Evolutionary conservation across 164 flowering plant species (phyloP).

Genomic region (Berberis thunbergii): DNA sequence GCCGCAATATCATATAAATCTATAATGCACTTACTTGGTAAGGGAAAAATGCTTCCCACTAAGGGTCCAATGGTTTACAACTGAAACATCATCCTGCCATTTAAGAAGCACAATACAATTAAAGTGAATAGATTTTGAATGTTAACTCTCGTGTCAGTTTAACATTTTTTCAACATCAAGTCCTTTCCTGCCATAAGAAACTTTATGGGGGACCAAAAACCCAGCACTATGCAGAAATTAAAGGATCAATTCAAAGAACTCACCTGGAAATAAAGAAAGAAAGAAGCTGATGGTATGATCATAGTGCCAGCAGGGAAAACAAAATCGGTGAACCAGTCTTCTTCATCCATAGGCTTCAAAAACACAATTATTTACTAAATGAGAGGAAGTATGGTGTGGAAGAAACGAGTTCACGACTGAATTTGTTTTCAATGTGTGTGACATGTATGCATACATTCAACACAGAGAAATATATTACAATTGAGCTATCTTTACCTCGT

Average conservation of each 20-base stretch:
- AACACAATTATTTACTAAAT: neutral
- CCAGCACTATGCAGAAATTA: no score
- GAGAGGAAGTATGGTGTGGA: neutral
- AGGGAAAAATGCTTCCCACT: no score
- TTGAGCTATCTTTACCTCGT: neutral
- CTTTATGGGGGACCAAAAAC: no score
- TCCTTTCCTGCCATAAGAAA: no score
- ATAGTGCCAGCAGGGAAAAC: conserved; percentile 15
- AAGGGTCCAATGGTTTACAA: no score
- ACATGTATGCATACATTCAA: neutral
- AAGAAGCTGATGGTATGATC: conserved; percentile 11
- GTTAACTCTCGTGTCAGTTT: no score
- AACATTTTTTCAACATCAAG: no score
- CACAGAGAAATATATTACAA: neutral
- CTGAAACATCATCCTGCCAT: no score
- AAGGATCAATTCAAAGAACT: neutral
- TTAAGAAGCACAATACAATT: no score
- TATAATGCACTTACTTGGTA: no score
- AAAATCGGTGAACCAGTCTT: conserved; percentile 13
- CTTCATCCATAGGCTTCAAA: conserved; percentile 6
- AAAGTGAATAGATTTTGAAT: no score
- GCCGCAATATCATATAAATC: no score
- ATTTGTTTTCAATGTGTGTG: neutral
- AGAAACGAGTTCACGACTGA: neutral
- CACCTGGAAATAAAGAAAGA: conserved; percentile 17